Conservation (phyloP, 257 asterid species). For the Craterostigma plantagineum region DNA sequence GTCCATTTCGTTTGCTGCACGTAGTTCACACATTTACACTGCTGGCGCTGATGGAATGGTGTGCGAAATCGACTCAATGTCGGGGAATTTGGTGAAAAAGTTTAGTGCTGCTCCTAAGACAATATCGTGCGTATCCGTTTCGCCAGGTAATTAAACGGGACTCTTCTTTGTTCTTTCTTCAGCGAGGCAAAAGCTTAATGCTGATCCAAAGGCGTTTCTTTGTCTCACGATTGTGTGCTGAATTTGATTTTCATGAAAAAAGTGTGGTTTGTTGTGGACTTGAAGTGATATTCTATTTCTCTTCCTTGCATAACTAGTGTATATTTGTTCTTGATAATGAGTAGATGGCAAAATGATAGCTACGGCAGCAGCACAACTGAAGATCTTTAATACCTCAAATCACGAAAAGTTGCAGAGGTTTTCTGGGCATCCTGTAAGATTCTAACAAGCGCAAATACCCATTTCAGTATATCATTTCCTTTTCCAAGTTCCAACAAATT, state of each 20-base stretch:
- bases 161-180: too few relatives aligned
- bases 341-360: slow-evolving; percentile 74
- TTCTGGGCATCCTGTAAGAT: slow-evolving; percentile 92
- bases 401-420: slow-evolving; percentile 71
- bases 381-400: slow-evolving; percentile 39
- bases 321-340: neutral
- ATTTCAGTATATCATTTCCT: neutral
- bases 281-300: too few relatives aligned
- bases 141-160: slow-evolving; percentile 38
- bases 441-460: slow-evolving; percentile 4
- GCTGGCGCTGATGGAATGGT: slow-evolving; percentile 88
- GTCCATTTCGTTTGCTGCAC: slow-evolving; percentile 52
- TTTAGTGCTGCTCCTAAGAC: slow-evolving; percentile 56
- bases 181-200: neutral
- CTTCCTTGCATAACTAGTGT: too few relatives aligned
- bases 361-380: slow-evolving; percentile 65
- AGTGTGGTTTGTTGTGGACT: too few relatives aligned
- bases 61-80: slow-evolving; percentile 54
- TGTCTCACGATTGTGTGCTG: too few relatives aligned
- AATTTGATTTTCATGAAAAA: too few relatives aligned
- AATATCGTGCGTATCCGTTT: slow-evolving; percentile 65
- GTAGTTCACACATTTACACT: slow-evolving; percentile 50
- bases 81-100: slow-evolving; percentile 56
- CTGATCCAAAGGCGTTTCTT: neutral
- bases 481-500: too few relatives aligned